Evolutionary conservation across 129 eudicot genomes (phyloP).

Genomic region (Flaveria sonorensis): DNA sequence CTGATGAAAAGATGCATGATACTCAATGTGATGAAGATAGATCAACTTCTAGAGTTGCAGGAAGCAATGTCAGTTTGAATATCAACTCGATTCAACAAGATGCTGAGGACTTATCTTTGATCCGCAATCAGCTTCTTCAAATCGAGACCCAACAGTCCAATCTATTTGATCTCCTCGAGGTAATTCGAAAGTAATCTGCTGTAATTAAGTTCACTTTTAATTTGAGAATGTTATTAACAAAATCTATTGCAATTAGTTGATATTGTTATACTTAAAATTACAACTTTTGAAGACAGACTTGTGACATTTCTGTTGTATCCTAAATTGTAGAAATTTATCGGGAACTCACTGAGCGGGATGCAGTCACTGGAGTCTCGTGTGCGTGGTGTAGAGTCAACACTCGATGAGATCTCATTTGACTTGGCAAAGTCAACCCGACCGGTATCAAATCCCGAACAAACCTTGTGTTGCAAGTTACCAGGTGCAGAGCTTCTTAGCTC

Average conservation of each 20-base stretch:
- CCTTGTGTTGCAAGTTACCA: conserved; percentile 74
- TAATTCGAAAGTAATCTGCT: conserved; percentile 24
- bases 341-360: conserved; percentile 79
- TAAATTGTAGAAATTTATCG: conserved; percentile 58
- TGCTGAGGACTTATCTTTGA: conserved; percentile 64
- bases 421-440: conserved; percentile 66
- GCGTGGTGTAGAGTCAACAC: conserved; percentile 68
- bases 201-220: background rate
- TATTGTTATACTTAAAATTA: too few relatives aligned
- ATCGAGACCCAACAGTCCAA: conserved; percentile 81
- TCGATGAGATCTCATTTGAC: conserved; percentile 78
- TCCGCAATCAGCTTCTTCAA: conserved; percentile 84
- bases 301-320: conserved; percentile 8
- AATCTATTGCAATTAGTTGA: too few relatives aligned
- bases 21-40: conserved; percentile 39
- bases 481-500: conserved; percentile 73
- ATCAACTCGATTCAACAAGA: conserved; percentile 45
- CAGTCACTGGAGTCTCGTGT: conserved; percentile 79
- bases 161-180: conserved; percentile 80
- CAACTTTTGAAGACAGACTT: background rate
- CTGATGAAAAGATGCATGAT: conserved; percentile 42
- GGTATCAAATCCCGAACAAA: conserved; percentile 42
- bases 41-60: conserved; percentile 45
- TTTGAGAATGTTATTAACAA: background rate
- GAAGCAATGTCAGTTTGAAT: conserved; percentile 39